phyloP scores from a whole-genome alignment of 2,329 filamentous ascomycete genomes.

The Endoconidiophora laricicola region DNA sequence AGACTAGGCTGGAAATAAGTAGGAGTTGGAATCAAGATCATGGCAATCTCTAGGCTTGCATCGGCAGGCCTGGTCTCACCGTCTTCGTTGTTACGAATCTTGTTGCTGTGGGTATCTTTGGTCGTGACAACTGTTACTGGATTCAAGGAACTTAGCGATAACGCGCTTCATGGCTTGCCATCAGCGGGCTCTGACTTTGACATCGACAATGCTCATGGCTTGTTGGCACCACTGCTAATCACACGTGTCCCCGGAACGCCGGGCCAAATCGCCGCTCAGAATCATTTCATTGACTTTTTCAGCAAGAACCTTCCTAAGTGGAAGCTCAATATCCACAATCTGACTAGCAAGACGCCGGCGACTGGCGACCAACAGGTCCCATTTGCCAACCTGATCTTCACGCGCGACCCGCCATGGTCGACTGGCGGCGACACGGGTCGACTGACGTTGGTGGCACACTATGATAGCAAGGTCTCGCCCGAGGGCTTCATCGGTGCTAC shows the following conservation, averaged over 20 bases:
- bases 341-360: constrained; percentile 65
- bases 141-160: constrained; percentile 50
- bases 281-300: constrained; percentile 79
- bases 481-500: constrained; percentile 83
- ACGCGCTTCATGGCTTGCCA: constrained; percentile 54
- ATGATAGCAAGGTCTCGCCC: constrained; percentile 69
- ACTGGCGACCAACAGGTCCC: constrained; percentile 55
- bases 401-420: constrained; percentile 74
- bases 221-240: constrained; percentile 74
- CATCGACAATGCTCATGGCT: constrained; percentile 47
- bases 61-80: constrained; percentile 14
- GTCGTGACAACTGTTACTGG: constrained; percentile 13
- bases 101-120: constrained; percentile 1
- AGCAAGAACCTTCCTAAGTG: constrained; percentile 55
- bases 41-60: too few species aligned
- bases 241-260: constrained; percentile 78
- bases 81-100: neutral
- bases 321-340: constrained; percentile 74
- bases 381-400: constrained; percentile 75
- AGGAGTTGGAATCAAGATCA: too few species aligned
- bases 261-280: constrained; percentile 54
- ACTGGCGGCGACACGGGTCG: constrained; percentile 57
- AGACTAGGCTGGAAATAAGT: too few species aligned
- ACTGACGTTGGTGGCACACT: constrained; percentile 81
- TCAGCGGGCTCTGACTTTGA: constrained; percentile 62